These are phyloP conservation scores for Ammopiptanthus mongolicus DNA, from an alignment of 306 rosid species.

Conservation along the genomic window DNA sequence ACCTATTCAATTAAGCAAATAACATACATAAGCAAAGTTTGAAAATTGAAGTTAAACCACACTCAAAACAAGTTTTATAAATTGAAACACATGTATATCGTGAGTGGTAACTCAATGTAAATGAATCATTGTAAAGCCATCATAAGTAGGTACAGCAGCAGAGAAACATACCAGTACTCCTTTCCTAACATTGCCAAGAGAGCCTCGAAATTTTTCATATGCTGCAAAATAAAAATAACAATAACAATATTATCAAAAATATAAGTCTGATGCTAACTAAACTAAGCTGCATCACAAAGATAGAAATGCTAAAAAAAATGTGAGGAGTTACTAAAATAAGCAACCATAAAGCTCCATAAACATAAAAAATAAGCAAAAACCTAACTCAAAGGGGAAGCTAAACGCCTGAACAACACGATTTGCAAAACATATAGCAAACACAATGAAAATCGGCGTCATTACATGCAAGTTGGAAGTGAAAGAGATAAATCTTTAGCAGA, in stretches of 20 bases:
- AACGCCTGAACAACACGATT: slow-evolving; percentile 14
- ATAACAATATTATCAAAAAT: background rate
- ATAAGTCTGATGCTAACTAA: background rate
- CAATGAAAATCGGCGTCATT: background rate
- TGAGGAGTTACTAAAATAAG: background rate
- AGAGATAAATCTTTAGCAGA: background rate
- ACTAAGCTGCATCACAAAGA: slow-evolving; percentile 7
- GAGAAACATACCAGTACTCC: slow-evolving; percentile 81
- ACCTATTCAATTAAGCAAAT: slow-evolving; percentile 45
- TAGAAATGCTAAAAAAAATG: background rate
- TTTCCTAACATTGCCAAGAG: slow-evolving; percentile 96
- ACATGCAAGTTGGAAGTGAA: background rate
- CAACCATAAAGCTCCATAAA: background rate
- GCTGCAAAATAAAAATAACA: slow-evolving; percentile 41
- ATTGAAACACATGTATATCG: background rate
- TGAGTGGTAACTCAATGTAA: background rate
- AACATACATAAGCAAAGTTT: background rate
- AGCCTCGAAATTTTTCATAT: slow-evolving; percentile 78
- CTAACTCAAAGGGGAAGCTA: background rate
- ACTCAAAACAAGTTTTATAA: slow-evolving; percentile 11
- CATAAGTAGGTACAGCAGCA: slow-evolving; percentile 12
- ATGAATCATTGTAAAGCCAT: background rate
- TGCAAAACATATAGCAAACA: slow-evolving; percentile 7
- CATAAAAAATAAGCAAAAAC: slow-evolving; percentile 9
- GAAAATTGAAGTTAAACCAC: background rate